Percentiles rank a stretch among this genome's conserved stretches.
These are phyloP conservation scores for Laguncularia racemosa DNA, from an alignment of 345 rosid genomes.

Conservation along the genomic window DNA sequence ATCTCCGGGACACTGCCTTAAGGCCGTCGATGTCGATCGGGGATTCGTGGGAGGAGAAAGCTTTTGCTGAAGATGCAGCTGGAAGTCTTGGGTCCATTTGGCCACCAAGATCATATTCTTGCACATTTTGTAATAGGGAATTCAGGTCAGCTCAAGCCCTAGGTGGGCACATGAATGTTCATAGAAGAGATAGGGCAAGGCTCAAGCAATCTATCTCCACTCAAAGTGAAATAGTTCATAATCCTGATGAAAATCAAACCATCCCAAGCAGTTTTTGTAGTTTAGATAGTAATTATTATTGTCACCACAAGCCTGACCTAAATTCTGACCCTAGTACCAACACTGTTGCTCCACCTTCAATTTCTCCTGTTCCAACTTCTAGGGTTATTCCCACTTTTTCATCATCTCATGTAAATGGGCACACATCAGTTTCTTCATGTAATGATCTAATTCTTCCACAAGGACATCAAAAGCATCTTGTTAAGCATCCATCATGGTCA, in stretches of 20 bases:
- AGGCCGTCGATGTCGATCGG: slow-evolving; percentile 7
- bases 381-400: slow-evolving; percentile 26
- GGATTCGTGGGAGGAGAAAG: slow-evolving; percentile 52
- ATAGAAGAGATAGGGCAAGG: slow-evolving; percentile 61
- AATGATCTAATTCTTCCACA: slow-evolving; percentile 1
- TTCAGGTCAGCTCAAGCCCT: slow-evolving; percentile 77
- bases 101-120: slow-evolving; percentile 65
- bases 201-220: slow-evolving; percentile 36
- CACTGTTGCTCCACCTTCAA: slow-evolving; percentile 10
- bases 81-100: slow-evolving; percentile 40
- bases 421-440: slow-evolving; percentile 8
- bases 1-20: background rate
- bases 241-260: background rate
- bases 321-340: slow-evolving; percentile 7
- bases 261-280: too few relatives aligned
- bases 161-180: slow-evolving; percentile 82
- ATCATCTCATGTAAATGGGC: background rate
- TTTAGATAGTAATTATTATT: too few relatives aligned
- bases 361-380: slow-evolving; percentile 1
- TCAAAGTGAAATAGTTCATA: background rate
- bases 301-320: slow-evolving; percentile 6
- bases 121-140: slow-evolving; percentile 56
- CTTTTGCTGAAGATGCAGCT: slow-evolving; percentile 54
- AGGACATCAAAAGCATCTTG: slow-evolving; percentile 3
- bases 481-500: background rate